phyloP scores from a whole-genome alignment of 2,329 filamentous ascomycete genomes.

The Colletotrichum viniferum region DNA sequence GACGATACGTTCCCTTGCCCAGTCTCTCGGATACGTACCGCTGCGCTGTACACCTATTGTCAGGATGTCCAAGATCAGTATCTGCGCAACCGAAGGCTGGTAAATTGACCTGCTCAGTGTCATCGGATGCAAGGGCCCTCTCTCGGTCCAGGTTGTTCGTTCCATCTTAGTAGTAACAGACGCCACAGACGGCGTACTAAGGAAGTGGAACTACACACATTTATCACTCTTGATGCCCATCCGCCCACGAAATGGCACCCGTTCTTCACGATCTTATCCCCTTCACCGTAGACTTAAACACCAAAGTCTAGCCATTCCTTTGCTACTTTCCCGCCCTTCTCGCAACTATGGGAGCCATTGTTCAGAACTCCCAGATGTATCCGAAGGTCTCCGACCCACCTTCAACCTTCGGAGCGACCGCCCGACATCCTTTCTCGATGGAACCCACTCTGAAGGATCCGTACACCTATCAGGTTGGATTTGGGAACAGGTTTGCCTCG shows the following conservation, averaged over 20 bases:
- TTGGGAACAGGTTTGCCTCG: slow-evolving; percentile 26
- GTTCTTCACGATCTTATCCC: neutral
- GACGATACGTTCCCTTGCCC: neutral
- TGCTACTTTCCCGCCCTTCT: neutral
- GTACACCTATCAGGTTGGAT: slow-evolving; percentile 26
- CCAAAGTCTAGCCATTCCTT: neutral
- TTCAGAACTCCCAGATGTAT: slow-evolving; percentile 2
- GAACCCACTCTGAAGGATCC: slow-evolving; percentile 18
- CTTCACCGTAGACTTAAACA: neutral
- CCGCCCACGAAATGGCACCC: neutral
- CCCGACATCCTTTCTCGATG: slow-evolving; percentile 20
- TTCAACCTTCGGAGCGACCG: slow-evolving; percentile 5
- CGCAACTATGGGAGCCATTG: slow-evolving; percentile 7
- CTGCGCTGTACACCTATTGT: neutral
- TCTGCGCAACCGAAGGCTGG: neutral
- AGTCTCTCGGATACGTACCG: slow-evolving; percentile 7
- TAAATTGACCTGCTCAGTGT: slow-evolving; percentile 14
- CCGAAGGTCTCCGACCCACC: neutral
- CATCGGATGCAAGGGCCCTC: slow-evolving; percentile 9
- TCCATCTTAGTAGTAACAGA: neutral
- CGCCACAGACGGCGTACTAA: slow-evolving; percentile 9
- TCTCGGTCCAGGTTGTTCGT: neutral
- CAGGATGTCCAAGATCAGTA: neutral
- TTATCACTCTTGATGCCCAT: slow-evolving; percentile 7
- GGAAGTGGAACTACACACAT: neutral